Conservation (phyloP, 129 eudicot genomes). For the Arctium lappa region DNA sequence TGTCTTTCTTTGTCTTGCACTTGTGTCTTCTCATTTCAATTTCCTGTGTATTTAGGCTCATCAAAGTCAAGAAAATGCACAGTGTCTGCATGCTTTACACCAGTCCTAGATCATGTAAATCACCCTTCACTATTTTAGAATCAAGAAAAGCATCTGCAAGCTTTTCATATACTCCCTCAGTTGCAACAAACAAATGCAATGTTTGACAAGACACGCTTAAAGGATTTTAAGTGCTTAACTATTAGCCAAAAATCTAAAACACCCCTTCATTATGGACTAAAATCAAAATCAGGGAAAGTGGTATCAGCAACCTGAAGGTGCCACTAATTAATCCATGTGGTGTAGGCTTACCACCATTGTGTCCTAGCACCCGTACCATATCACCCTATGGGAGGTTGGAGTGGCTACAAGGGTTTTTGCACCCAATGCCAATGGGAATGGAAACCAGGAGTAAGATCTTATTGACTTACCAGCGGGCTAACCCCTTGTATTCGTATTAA, state of each 20-base stretch:
- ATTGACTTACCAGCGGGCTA: background rate
- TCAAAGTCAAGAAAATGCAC: constrained; percentile 92
- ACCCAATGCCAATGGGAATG: background rate
- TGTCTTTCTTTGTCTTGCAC: constrained; percentile 13
- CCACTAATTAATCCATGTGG: background rate
- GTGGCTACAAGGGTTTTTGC: background rate
- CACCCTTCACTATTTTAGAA: constrained; percentile 37
- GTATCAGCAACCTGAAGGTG: background rate
- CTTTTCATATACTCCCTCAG: background rate
- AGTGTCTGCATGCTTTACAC: constrained; percentile 98
- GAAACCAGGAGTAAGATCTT: background rate
- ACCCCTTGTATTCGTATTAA: background rate
- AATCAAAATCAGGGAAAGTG: background rate
- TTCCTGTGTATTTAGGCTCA: constrained; percentile 77
- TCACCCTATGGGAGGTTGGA: background rate
- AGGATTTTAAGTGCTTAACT: background rate
- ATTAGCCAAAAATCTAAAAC: background rate
- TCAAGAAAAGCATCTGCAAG: constrained; percentile 19
- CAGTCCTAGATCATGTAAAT: constrained; percentile 89
- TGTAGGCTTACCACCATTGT: background rate
- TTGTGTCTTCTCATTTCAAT: constrained; percentile 63
- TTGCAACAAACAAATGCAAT: constrained; percentile 6
- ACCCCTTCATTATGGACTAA: background rate
- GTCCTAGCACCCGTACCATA: no score
- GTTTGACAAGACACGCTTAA: background rate